Base-by-base conservation (phyloP, 805 yeast species). In the Wickerhamomyces rabaulensis region DNA sequence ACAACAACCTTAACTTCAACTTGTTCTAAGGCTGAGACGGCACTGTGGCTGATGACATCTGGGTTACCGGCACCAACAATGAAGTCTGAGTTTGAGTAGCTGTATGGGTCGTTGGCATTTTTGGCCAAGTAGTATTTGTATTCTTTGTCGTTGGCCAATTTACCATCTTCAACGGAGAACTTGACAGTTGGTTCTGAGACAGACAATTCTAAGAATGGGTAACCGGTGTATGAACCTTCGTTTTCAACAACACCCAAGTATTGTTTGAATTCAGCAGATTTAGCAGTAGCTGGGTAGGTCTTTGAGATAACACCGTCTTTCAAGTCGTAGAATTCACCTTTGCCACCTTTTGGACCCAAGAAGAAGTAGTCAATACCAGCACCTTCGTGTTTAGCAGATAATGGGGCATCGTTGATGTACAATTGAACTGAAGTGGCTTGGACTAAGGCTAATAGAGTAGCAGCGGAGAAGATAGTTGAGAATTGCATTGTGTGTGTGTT, bases 31-130 rank as follows among this genome's bases (percentile, higher is more conserved):
- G 12, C n/a, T 13, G 31, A 13, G 31, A 13, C 31, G 13, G n/a
- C 31, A 13, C 31, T 27, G 31, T 13, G 3, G 31, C 7, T 27
- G n/a, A 27, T 10, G n/a, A 41, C 23, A 7, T 9, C 7, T 9
- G 29, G 16, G 12, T 41, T 17, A 43, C 47, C 47, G 25, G 36
- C 40, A 19, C 55, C 60, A 45, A 66, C 62, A 44, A 60, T 61
- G 50, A 57, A 69, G 19, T 49, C 15, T 9, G 39, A 13, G 17
- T 52, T 33, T 36, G 75, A 69, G 60, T 63, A 67, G n/a, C 50
- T 37, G 63, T 74, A 74, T 22, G 77, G 75, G 54, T 75, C 79
- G 41, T 53, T 54, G 48, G 69, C 63, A 63, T 73, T 67, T 66
- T 64, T 69, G 53, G 70, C 69, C 43, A 73, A 78, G 54, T 61